Percentiles rank a stretch among this genome's conserved stretches.
Evolutionary conservation across 306 rosid genomes (phyloP).

Genomic region (Cicer judaicum): DNA sequence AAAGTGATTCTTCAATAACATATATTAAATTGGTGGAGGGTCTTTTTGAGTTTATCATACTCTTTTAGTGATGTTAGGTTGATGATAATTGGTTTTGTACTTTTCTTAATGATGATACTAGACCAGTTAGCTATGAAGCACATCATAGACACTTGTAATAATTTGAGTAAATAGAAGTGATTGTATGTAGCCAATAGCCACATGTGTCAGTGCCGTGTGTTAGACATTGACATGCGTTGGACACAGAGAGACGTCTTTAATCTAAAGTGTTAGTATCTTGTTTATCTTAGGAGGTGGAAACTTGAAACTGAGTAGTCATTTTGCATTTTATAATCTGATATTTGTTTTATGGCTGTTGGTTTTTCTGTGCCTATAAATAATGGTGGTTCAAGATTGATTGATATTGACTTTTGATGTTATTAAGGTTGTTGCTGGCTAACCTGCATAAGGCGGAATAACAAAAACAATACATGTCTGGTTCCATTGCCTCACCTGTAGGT

Average conservation of each 20-base stretch:
- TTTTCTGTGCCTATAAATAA: neutral
- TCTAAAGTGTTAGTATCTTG: neutral
- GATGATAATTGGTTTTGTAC: conserved; percentile 17
- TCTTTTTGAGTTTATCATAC: neutral
- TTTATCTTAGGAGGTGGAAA: conserved; percentile 29
- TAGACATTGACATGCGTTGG: too few relatives aligned
- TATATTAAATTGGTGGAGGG: neutral
- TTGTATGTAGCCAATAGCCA: neutral
- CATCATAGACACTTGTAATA: neutral
- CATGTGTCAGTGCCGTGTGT: neutral
- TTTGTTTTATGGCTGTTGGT: conserved; percentile 13
- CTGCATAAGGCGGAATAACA: conserved; percentile 30
- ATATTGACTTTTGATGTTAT: conserved; percentile 29
- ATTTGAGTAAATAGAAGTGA: neutral
- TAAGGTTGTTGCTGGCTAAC: conserved; percentile 35
- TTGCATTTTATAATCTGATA: conserved; percentile 26
- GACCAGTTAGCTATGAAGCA: neutral
- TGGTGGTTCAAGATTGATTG: conserved; percentile 27
- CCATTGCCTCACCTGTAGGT: conserved; percentile 16
- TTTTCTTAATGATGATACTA: neutral
- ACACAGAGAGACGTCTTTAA: neutral
- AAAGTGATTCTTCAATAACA: neutral
- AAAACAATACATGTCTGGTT: neutral
- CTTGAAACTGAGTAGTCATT: conserved; percentile 9
- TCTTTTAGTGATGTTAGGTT: neutral